Evolutionary conservation across 2,329 filamentous ascomycete species (phyloP).

Genomic region (Penicillium janthinellum): DNA sequence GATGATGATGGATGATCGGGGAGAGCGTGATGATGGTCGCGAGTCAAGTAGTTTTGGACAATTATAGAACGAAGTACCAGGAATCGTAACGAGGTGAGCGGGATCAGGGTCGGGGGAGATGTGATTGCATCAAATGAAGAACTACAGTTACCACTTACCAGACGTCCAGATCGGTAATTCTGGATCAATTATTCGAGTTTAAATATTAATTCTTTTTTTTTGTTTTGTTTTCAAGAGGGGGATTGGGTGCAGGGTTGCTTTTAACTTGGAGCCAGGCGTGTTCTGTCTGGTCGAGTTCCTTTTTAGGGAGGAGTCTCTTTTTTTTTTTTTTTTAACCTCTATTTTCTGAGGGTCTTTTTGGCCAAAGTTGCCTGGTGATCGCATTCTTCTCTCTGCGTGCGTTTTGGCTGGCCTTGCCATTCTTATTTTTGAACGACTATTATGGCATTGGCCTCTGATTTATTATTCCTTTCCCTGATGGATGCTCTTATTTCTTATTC

Average conservation of each 20-base stretch:
- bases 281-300: neutral
- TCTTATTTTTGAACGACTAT: neutral
- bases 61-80: no score
- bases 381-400: constrained; percentile 17
- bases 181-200: no score
- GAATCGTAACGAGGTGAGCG: no score
- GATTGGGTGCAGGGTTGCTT: neutral
- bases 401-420: neutral
- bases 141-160: no score
- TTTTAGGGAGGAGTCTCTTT: neutral
- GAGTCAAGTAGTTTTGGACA: neutral
- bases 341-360: neutral
- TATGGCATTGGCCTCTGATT: neutral
- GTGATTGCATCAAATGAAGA: no score
- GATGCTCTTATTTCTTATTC: neutral
- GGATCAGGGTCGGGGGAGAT: no score
- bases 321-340: neutral
- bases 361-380: constrained; percentile 25
- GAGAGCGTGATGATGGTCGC: neutral
- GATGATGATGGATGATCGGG: neutral
- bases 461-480: neutral
- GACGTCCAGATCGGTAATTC: no score
- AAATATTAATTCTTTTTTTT: neutral
- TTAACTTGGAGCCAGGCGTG: neutral
- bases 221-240: neutral